Conservation (phyloP, 768 basidiomycete genomes). For the Suillus bovinus region DNA sequence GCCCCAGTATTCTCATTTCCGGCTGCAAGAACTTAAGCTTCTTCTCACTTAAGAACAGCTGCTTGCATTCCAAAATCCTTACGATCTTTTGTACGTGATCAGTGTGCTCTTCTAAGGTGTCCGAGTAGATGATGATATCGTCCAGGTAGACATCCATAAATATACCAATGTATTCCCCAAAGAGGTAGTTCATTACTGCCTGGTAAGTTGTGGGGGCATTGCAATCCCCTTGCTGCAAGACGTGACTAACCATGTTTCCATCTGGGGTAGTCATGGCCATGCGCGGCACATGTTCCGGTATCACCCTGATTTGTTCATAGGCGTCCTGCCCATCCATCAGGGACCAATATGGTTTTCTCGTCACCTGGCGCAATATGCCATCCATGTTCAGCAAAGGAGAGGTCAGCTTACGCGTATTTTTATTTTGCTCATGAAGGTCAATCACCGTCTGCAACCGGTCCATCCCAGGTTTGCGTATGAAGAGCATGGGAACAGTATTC, state of each 20-base stretch:
- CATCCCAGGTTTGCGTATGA: conserved; percentile 18
- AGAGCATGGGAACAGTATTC: conserved; percentile 21
- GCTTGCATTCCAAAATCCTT: conserved; percentile 31
- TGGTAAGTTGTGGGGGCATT: conserved; percentile 41
- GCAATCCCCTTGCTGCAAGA: conserved; percentile 33
- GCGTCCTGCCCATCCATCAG: conserved; percentile 44
- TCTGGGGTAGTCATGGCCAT: conserved; percentile 30
- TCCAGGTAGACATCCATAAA: conserved; percentile 9
- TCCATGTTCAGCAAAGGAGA: conserved; percentile 45
- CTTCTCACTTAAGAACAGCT: conserved; percentile 35
- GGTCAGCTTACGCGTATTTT: conserved; percentile 42
- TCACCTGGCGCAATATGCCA: conserved; percentile 36
- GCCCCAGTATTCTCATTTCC: conserved; percentile 35
- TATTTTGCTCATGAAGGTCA: conserved; percentile 37
- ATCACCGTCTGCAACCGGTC: conserved; percentile 35
- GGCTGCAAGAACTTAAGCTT: conserved; percentile 36
- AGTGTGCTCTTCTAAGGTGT: conserved; percentile 29
- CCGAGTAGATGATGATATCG: not conserved
- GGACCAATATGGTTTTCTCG: conserved; percentile 32
- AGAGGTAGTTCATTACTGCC: conserved; percentile 39
- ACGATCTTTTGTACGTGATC: conserved; percentile 33
- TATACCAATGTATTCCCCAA: conserved; percentile 8
- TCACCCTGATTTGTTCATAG: conserved; percentile 43
- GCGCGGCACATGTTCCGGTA: conserved; percentile 26
- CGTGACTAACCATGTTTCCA: conserved; percentile 33